Conservation (phyloP, 2,329 filamentous ascomycete genomes). For the Paracoccidioides brasiliensis region DNA sequence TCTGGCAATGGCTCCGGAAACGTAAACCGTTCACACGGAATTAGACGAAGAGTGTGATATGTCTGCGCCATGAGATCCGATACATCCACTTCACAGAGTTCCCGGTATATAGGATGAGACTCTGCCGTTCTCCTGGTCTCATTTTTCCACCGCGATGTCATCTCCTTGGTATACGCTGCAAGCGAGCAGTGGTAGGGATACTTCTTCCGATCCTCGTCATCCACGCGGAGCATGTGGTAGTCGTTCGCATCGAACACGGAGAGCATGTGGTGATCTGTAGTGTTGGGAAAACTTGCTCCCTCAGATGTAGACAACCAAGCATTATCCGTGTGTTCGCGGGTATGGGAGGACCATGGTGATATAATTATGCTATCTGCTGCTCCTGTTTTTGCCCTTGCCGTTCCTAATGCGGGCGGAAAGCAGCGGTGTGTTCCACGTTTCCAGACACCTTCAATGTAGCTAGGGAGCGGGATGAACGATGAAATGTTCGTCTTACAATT, state of each 20-base stretch:
- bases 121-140: not conserved
- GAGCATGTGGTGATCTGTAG: not conserved
- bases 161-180: not conserved
- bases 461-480: not conserved
- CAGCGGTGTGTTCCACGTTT: not conserved
- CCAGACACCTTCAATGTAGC: not conserved
- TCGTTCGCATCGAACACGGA: not conserved
- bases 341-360: not conserved
- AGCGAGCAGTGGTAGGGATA: not conserved
- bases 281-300: not conserved
- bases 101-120: not conserved
- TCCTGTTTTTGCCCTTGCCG: not conserved
- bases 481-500: not conserved
- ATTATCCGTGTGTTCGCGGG: not conserved
- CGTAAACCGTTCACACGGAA: not conserved
- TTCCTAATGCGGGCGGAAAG: not conserved
- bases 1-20: not conserved
- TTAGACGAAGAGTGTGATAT: not conserved
- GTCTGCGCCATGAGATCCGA: not conserved
- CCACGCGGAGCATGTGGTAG: not conserved
- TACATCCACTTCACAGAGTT: not conserved
- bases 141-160: not conserved
- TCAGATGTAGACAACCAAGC: not conserved
- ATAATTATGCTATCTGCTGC: not conserved
- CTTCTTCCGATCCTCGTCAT: no score